Evolutionary conservation across 345 rosid species (phyloP).

Genomic region (Erucastrum elatum): DNA sequence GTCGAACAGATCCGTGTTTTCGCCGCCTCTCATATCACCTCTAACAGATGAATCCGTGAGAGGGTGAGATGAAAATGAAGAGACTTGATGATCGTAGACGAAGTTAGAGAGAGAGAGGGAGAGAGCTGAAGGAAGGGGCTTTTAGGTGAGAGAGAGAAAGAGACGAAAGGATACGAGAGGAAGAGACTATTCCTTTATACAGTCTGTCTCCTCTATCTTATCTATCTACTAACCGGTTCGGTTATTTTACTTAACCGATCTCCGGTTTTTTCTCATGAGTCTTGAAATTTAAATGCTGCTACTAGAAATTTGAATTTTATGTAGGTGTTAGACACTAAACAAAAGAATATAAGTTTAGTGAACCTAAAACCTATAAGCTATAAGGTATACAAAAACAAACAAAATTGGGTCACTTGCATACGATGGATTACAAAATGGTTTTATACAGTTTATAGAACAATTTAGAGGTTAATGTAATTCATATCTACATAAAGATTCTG

Average conservation of each 20-base stretch:
- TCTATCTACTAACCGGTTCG: slow-evolving; percentile 27
- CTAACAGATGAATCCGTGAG: neutral
- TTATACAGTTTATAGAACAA: too few species aligned
- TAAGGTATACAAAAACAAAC: neutral
- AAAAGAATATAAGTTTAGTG: too few species aligned
- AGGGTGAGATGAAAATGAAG: neutral
- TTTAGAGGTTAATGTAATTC: too few species aligned
- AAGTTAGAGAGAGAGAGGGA: slow-evolving; percentile 1
- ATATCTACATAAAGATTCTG: neutral
- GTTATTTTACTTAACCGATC: neutral
- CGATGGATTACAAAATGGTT: too few species aligned
- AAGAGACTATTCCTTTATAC: neutral
- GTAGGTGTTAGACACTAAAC: neutral
- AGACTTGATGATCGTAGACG: neutral
- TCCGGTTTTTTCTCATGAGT: neutral
- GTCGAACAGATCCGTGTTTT: slow-evolving; percentile 78
- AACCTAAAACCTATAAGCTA: neutral
- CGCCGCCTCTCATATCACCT: slow-evolving; percentile 20
- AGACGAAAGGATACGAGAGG: slow-evolving; percentile 13
- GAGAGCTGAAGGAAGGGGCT: neutral
- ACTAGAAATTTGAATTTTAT: neutral
- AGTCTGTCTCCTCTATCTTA: slow-evolving; percentile 10
- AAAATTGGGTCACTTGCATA: neutral
- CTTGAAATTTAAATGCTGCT: neutral
- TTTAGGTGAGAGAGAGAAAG: slow-evolving; percentile 9